These are phyloP conservation scores for Colletotrichum phormii DNA, from an alignment of 2,329 filamentous ascomycete genomes.

Conservation along the genomic window DNA sequence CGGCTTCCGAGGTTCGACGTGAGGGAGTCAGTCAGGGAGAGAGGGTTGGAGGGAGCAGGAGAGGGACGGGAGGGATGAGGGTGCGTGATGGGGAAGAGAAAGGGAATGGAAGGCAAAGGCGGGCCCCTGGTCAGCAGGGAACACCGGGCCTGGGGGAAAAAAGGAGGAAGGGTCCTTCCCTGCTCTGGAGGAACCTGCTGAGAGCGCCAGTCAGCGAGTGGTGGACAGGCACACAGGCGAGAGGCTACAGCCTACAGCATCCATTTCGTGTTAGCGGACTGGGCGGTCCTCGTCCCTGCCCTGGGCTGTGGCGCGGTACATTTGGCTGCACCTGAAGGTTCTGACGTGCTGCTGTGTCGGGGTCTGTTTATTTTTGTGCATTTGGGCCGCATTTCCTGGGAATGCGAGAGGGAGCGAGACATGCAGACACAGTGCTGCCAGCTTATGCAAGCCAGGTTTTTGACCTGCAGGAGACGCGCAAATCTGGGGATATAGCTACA, in stretches of 20 bases:
- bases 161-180: conserved; percentile 33
- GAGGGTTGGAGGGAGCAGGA: conserved; percentile 33
- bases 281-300: background rate
- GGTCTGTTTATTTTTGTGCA: conserved; percentile 22
- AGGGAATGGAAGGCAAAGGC: conserved; percentile 19
- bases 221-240: background rate
- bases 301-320: conserved; percentile 7
- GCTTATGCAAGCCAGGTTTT: conserved; percentile 12
- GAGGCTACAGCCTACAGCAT: background rate
- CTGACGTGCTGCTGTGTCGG: conserved; percentile 24
- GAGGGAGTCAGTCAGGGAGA: conserved; percentile 15
- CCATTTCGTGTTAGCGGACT: conserved; percentile 23
- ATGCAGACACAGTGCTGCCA: conserved; percentile 31
- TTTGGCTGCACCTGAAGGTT: conserved; percentile 12
- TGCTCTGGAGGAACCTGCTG: conserved; percentile 3
- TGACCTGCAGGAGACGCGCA: conserved; percentile 3
- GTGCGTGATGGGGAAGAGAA: conserved; percentile 29
- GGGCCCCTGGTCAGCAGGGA: conserved; percentile 27
- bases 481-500: conserved; percentile 2
- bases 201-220: background rate
- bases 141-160: conserved; percentile 27
- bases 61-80: conserved; percentile 30
- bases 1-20: conserved; percentile 1
- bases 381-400: conserved; percentile 10
- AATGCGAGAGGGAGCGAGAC: background rate